Conservation (phyloP, 2,329 filamentous ascomycete genomes). For the Verticillium klebahnii region DNA sequence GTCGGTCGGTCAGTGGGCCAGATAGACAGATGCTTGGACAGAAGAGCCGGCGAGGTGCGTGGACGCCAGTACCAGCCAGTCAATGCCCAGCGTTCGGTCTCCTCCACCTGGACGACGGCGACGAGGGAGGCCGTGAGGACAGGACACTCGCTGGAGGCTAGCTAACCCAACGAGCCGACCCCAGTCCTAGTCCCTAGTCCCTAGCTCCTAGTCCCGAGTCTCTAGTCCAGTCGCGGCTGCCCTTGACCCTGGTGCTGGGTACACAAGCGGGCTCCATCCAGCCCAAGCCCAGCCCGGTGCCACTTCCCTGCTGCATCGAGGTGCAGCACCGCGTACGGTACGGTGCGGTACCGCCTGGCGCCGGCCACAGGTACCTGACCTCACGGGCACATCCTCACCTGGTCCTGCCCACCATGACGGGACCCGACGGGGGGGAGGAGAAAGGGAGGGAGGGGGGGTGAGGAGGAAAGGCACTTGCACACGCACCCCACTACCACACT, state of each 20-base stretch:
- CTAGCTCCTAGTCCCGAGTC: too few species aligned
- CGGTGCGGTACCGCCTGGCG: constrained; percentile 4
- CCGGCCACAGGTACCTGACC: constrained; percentile 1
- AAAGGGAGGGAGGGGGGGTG: constrained; percentile 1
- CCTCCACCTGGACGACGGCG: not conserved
- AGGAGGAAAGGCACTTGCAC: not conserved
- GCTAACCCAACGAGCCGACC: not conserved
- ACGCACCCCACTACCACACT: not conserved
- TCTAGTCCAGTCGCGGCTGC: not conserved
- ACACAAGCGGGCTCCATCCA: not conserved
- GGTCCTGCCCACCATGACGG: not conserved
- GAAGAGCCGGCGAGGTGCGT: not conserved
- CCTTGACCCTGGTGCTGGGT: not conserved
- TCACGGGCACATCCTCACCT: not conserved
- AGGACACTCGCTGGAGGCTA: not conserved
- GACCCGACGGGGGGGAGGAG: not conserved
- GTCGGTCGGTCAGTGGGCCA: not conserved
- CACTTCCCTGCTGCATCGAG: not conserved
- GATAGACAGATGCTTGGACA: not conserved
- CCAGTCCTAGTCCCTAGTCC: not conserved
- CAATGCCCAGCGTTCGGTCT: not conserved
- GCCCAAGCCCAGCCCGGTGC: not conserved
- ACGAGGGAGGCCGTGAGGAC: not conserved
- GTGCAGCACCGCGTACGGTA: constrained; percentile 5
- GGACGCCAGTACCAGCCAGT: not conserved